These are phyloP conservation scores for Mayamaea pseudoterrestris DNA, from an alignment of 108 stramenopile genomes.

Conservation along the genomic window DNA sequence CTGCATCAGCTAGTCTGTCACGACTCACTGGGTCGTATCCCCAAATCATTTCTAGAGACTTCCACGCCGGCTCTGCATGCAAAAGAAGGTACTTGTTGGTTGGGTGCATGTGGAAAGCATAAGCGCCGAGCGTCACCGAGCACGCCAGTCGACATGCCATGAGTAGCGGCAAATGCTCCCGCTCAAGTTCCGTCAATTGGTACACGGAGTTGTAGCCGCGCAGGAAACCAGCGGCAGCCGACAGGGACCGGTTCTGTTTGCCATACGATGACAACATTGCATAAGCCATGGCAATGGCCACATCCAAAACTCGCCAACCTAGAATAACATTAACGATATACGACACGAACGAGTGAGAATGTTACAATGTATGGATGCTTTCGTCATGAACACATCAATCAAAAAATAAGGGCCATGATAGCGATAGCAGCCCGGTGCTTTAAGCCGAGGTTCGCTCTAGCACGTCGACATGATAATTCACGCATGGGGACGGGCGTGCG, in stretches of 20 bases:
- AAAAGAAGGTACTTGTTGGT: slow-evolving; percentile 73
- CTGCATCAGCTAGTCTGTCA: background rate
- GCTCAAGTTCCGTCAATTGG: slow-evolving; percentile 49
- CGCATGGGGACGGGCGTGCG: slow-evolving; percentile 31
- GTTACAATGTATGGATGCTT: slow-evolving; percentile 54
- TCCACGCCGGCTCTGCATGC: slow-evolving; percentile 79
- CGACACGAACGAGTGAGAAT: slow-evolving; percentile 1
- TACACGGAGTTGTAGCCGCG: slow-evolving; percentile 57
- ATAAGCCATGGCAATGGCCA: slow-evolving; percentile 79
- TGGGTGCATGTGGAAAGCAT: slow-evolving; percentile 67
- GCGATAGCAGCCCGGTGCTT: slow-evolving; percentile 86
- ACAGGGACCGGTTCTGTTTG: slow-evolving; percentile 42
- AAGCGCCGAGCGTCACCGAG: slow-evolving; percentile 73
- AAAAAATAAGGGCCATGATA: slow-evolving; percentile 65
- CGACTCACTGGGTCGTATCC: slow-evolving; percentile 22
- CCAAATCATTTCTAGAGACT: slow-evolving; percentile 69
- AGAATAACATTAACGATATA: slow-evolving; percentile 9
- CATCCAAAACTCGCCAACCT: slow-evolving; percentile 79
- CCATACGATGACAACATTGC: slow-evolving; percentile 64
- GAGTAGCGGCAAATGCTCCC: slow-evolving; percentile 55
- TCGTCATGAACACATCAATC: slow-evolving; percentile 56
- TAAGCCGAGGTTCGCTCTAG: slow-evolving; percentile 82
- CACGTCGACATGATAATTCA: slow-evolving; percentile 81
- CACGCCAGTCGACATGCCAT: slow-evolving; percentile 62
- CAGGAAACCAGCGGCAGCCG: slow-evolving; percentile 69